A percentile compares a stretch with the other conserved stretches of the same genome.
phyloP scores from a whole-genome alignment of 345 rosid species.

The Murraya koenigii region DNA sequence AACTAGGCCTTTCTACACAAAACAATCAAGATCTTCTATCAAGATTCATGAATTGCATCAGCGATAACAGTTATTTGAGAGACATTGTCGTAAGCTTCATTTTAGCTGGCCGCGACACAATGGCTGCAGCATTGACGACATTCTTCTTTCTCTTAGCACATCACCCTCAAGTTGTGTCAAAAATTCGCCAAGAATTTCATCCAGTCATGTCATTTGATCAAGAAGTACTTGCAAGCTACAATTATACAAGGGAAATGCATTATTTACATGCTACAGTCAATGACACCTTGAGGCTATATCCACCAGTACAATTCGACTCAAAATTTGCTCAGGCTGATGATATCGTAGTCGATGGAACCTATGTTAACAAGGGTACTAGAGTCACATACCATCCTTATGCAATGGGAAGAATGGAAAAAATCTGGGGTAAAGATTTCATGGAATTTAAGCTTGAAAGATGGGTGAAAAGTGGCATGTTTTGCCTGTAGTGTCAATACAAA shows the following conservation, averaged over 20 bases:
- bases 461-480: conserved; percentile 29
- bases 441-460: conserved; percentile 62
- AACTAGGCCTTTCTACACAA: conserved; percentile 24
- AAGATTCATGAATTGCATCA: conserved; percentile 47
- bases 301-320: conserved; percentile 67
- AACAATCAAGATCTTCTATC: conserved; percentile 50
- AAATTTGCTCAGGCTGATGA: conserved; percentile 51
- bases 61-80: conserved; percentile 38
- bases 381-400: conserved; percentile 59
- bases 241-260: conserved; percentile 40
- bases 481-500: conserved; percentile 25
- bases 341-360: conserved; percentile 54
- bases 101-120: conserved; percentile 63
- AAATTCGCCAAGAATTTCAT: conserved; percentile 28
- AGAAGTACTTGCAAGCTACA: conserved; percentile 28
- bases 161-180: conserved; percentile 38
- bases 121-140: conserved; percentile 47
- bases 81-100: conserved; percentile 51
- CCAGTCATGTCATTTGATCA: conserved; percentile 8
- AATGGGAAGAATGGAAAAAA: conserved; percentile 58
- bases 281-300: conserved; percentile 55
- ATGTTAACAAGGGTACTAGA: conserved; percentile 41
- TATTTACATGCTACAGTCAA: conserved; percentile 54
- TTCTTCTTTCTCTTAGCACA: conserved; percentile 48
- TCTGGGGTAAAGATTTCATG: conserved; percentile 55